Base-by-base conservation (phyloP, 169 alveolate genomes). In the Cryptosporidium sp. region DNA sequence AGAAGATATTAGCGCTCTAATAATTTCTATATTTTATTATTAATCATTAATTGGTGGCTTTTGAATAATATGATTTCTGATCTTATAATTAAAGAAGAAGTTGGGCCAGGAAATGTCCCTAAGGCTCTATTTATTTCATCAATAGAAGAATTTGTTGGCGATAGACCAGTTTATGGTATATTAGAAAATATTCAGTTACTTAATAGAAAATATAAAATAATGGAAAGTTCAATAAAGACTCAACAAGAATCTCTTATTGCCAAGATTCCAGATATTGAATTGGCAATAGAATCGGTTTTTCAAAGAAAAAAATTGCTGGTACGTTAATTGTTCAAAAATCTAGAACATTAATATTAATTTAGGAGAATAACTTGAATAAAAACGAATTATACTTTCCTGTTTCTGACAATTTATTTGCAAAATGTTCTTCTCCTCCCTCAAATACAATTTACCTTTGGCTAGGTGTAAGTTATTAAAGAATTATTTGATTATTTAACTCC, bases 391-490 rank as follows among this genome's bases (percentile, higher is more conserved):
- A 71, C 61, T 71, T 84, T 52, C 93, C 95, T 51, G 72, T 95
- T 52, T 95, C 96, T 4, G 97, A 95, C 58, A 94, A 95, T 29
- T 58, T 95, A 42, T 94, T 94, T 87, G 96, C 95, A 73, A 95
- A 93, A 91, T 96, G 96, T 31, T 91, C 92, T n/a, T 52, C 95
- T 39, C 85, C 94, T 33, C 94, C 95, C n/a, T 91, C 96, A 14
- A 94, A 94, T 44, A 91, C 94, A 9, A 93, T 94, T 44, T 93
- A 93, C 67, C 93, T 95, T 6, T 95, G 97, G 97, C 94, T 95
- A 37, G 97, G 97, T 75, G 97, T 95, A 70, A 18, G 95, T 87
- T 33, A 16, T 37, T 21, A 12, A 33, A 35, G 12, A 18, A 61
- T 29, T 18, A 42, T 73, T 33, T 44, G 33, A 7, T 21, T 16